These are phyloP conservation scores for Mollisia scopiformis DNA, from an alignment of 2,329 filamentous ascomycete species.

Conservation along the genomic window DNA sequence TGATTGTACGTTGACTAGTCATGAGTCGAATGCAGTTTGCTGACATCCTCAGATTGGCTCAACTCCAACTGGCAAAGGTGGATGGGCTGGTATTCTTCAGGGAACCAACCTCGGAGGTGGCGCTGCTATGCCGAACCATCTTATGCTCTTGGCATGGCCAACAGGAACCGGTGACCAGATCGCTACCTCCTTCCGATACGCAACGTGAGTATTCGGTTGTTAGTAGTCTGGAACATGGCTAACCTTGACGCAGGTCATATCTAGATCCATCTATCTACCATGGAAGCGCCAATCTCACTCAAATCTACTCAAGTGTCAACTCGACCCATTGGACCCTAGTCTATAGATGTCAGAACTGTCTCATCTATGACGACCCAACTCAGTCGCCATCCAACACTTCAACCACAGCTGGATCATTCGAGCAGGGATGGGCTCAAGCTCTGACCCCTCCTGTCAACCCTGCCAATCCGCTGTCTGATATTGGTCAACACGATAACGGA, in stretches of 20 bases:
- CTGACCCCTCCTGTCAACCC: constrained; percentile 41
- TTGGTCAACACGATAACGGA: constrained; percentile 58
- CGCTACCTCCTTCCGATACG: constrained; percentile 60
- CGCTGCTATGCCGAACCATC: constrained; percentile 54
- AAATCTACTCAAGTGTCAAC: constrained; percentile 61
- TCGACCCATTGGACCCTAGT: constrained; percentile 62
- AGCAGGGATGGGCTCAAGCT: constrained; percentile 61
- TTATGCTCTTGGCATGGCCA: constrained; percentile 62
- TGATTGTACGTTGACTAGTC: constrained; percentile 47
- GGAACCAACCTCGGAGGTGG: constrained; percentile 43
- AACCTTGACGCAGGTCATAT: constrained; percentile 53
- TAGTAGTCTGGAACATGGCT: too few relatives aligned
- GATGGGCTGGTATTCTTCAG: constrained; percentile 62
- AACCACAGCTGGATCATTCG: constrained; percentile 47
- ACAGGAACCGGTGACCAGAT: constrained; percentile 49
- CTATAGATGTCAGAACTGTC: constrained; percentile 66
- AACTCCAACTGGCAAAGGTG: constrained; percentile 47
- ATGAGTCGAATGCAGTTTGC: not conserved
- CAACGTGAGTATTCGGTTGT: constrained; percentile 44
- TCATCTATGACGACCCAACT: constrained; percentile 55
- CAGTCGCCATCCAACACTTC: constrained; percentile 43
- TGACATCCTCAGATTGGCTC: constrained; percentile 40
- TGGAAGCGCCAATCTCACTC: constrained; percentile 63
- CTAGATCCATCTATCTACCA: constrained; percentile 59
- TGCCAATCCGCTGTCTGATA: constrained; percentile 46